Evolutionary conservation across 2,329 filamentous ascomycete genomes (phyloP), one percentile per base, ranked within the genome.

Genomic region (Colletotrichum godetiae): DNA sequence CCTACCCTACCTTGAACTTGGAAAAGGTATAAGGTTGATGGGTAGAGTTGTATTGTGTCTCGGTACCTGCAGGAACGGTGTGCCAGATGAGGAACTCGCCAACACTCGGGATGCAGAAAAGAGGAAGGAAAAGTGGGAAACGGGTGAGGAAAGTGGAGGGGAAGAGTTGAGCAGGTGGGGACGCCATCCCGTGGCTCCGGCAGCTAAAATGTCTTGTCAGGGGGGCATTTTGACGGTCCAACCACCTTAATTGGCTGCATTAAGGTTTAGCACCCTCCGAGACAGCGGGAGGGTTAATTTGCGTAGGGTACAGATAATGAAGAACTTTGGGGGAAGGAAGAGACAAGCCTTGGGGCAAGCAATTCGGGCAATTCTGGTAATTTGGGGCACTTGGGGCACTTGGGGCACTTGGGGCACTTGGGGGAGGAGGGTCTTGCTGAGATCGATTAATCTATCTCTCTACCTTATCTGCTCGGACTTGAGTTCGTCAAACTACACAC

Each of bases 211-310:
- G 67, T 68, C 55, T 64, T 56, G 63, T 61, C 70, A 70, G 61
- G 71, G 59, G 27, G 65, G 46, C 15, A n/a, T 10, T 49, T 49
- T 8, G 42, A 49, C 42, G 19, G 55, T 61, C 56, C 61, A 31
- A 66, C 67, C 55, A 70, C 53, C 60, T 70, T 73, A 65, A 73
- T 70, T 73, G 71, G 67, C 60, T 10, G 29, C 35, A 53, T 37
- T 71, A 73, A 73, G 67, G 67, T 71, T 73, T 73, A 73, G 71
- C 56, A 70, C 33, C 24, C 24, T 33, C 59, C 46, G 31, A 71
- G 60, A 73, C 67, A 53, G 70, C 70, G 59, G 70, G 33, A 55
- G 65, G 15, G 60, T 70, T 61, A 65, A 73, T 65, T 56, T 60
- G 55, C 33, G 27, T 27, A n/a, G 29, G 37, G 37, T 24, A 13